Conservation (phyloP, 176 grass and related monocot genomes). For the Aegilops sharonensis region DNA sequence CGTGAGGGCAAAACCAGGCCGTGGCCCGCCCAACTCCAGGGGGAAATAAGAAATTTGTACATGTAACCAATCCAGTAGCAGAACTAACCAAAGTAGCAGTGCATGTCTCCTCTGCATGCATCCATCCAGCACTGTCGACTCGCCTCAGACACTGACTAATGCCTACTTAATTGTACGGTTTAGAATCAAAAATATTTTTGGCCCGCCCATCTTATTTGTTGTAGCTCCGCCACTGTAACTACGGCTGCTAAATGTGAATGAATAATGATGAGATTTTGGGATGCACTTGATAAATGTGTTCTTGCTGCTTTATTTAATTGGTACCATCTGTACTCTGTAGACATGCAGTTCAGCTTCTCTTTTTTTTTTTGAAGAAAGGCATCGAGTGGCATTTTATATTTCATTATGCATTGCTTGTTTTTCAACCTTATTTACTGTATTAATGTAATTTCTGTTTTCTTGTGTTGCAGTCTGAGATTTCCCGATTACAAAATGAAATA, state of each 20-base stretch:
- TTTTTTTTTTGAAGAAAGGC: not conserved
- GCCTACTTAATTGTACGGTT: too few species aligned
- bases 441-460: conserved; percentile 23
- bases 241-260: not conserved
- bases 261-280: not conserved
- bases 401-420: not conserved
- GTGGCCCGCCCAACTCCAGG: too few species aligned
- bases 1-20: too few species aligned
- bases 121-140: too few species aligned
- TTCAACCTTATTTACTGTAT: conserved; percentile 1
- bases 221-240: not conserved
- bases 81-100: too few species aligned
- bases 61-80: too few species aligned
- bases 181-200: too few species aligned
- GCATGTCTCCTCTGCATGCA: too few species aligned
- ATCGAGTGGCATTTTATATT: conserved; percentile 5
- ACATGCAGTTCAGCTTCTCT: conserved; percentile 17
- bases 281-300: conserved; percentile 3
- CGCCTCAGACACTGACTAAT: too few species aligned
- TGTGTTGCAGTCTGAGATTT: conserved; percentile 66
- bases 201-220: too few species aligned
- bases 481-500: conserved; percentile 59
- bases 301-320: not conserved
- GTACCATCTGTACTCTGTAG: conserved; percentile 2
- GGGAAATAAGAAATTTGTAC: too few species aligned